A percentile compares a stretch with the other conserved stretches of the same genome.
phyloP scores from a whole-genome alignment of 2,329 filamentous ascomycete genomes.

The Penicillium sp. region DNA sequence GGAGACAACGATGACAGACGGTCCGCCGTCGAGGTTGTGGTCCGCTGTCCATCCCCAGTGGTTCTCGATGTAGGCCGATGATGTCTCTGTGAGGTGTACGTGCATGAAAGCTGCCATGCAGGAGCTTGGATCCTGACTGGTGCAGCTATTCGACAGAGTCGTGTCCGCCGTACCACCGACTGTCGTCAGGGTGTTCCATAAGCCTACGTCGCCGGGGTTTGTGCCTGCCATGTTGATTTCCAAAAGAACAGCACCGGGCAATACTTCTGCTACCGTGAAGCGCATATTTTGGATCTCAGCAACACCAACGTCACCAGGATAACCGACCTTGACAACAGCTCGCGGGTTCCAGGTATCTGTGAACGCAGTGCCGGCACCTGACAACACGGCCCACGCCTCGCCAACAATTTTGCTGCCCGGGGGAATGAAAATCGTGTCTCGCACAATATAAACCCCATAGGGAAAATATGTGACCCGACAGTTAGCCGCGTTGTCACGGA shows the following conservation, averaged over 20 bases:
- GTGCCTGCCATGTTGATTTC: conserved; percentile 50
- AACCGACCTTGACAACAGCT: conserved; percentile 50
- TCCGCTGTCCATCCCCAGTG: conserved; percentile 48
- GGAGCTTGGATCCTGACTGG: conserved; percentile 21
- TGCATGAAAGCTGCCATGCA: conserved; percentile 49
- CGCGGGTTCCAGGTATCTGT: conserved; percentile 39
- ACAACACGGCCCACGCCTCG: conserved; percentile 51
- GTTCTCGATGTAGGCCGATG: conserved; percentile 53
- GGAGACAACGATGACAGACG: conserved; percentile 27
- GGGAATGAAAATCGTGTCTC: conserved; percentile 46
- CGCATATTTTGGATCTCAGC: conserved; percentile 50
- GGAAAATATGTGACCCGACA: conserved; percentile 55
- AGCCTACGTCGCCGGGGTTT: conserved; percentile 47
- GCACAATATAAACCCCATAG: conserved; percentile 51
- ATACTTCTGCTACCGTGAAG: conserved; percentile 48
- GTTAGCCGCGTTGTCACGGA: conserved; percentile 29
- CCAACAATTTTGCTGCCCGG: conserved; percentile 51
- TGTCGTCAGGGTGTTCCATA: conserved; percentile 47
- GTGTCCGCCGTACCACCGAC: conserved; percentile 45
- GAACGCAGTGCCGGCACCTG: conserved; percentile 47
- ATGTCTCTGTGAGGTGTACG: conserved; percentile 47
- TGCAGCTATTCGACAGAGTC: conserved; percentile 37
- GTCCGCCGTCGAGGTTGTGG: conserved; percentile 45
- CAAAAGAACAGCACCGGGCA: conserved; percentile 42
- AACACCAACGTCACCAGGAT: conserved; percentile 45